Percentiles rank a stretch among this genome's conserved stretches.
Conservation (phyloP, 2,329 filamentous ascomycete species). For the Paraconiothyrium brasiliense region DNA sequence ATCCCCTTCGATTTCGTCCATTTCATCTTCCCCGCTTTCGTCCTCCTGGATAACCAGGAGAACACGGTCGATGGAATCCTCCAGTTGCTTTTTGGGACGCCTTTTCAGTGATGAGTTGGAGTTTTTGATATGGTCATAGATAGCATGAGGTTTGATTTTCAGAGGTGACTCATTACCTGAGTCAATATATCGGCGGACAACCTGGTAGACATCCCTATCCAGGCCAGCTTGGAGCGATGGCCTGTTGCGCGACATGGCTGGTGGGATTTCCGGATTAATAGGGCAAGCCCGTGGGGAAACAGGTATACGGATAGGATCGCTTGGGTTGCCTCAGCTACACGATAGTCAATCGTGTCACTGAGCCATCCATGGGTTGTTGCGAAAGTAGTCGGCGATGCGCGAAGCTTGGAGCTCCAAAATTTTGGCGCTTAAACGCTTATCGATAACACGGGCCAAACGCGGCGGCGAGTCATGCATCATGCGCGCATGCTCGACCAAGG, state of each 20-base stretch:
- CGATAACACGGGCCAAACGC: constrained; percentile 34
- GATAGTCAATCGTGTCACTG: no score
- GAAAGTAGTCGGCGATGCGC: not conserved
- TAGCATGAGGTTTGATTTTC: constrained; percentile 65
- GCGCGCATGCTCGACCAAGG: constrained; percentile 29
- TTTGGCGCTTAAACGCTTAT: constrained; percentile 28
- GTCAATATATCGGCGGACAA: constrained; percentile 79
- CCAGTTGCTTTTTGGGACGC: constrained; percentile 80
- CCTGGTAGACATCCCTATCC: constrained; percentile 72
- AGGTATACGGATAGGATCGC: not conserved
- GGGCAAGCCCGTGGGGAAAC: not conserved
- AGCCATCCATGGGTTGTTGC: no score
- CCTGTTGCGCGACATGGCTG: constrained; percentile 32
- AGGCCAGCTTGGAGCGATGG: constrained; percentile 49
- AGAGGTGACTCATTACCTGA: constrained; percentile 61
- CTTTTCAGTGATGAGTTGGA: constrained; percentile 90
- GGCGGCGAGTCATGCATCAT: constrained; percentile 11
- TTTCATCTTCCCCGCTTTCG: constrained; percentile 65
- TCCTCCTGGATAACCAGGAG: constrained; percentile 75
- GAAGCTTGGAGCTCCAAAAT: constrained; percentile 4
- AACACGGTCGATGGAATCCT: constrained; percentile 86
- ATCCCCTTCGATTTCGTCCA: constrained; percentile 56
- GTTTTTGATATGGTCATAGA: constrained; percentile 82
- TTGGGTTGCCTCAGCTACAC: not conserved
- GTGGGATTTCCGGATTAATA: not conserved